Base-by-base conservation (phyloP, 2,329 filamentous ascomycete species). In the Ophiognomonia clavigignenti-juglandacearum region DNA sequence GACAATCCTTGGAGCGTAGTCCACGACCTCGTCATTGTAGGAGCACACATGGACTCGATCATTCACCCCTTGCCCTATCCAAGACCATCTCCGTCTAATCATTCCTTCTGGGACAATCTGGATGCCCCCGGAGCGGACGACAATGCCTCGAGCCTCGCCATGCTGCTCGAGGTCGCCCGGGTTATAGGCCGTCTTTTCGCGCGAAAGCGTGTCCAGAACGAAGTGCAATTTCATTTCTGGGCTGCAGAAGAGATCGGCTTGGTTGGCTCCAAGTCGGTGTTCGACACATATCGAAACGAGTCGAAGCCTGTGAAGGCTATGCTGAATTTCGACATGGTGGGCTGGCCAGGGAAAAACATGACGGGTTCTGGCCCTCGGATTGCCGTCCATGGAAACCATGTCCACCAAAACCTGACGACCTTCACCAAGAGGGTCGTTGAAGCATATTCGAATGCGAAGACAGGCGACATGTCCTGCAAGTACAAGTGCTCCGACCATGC, bases 311-410 rank as follows among this genome's bases (percentile, higher is more conserved):
- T 47, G 24, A 47, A 26, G 27, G 45, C 45, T 16, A 38, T 43
- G 23, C 26, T 47, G 23, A 47, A 47, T 16, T 39, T 47, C 10
- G 45, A 47, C 26, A 47, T 47, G 45, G 39, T 47, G 3, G 45
- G 45, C 6, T 47, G 39, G 7, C 22, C 39, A 8, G 39, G 45
- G 11, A 34, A 20, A 4, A 18, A 32, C 22, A 26, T 32, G 13
- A 19, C 29, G n/a, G 39, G 35, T 2, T 26, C 23, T 3, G n/a
- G n/a, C n/a, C 34, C 39, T 13, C 23, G 20, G n/a, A 47, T 47
- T 8, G 45, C 32, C 10, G 39, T 47, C 23, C 44, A 44, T 14
- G 35, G 37, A 16, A 24, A 40, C n/a, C 39, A 39, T 6, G 35
- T 40, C 24, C 36, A 51, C 18, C 18, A 35, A 16, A 47, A 47